Percentiles rank a stretch among this genome's conserved stretches.
Evolutionary conservation across 1,284 basidiomycete genomes (phyloP).

Genomic region (Fistulina hepatica): DNA sequence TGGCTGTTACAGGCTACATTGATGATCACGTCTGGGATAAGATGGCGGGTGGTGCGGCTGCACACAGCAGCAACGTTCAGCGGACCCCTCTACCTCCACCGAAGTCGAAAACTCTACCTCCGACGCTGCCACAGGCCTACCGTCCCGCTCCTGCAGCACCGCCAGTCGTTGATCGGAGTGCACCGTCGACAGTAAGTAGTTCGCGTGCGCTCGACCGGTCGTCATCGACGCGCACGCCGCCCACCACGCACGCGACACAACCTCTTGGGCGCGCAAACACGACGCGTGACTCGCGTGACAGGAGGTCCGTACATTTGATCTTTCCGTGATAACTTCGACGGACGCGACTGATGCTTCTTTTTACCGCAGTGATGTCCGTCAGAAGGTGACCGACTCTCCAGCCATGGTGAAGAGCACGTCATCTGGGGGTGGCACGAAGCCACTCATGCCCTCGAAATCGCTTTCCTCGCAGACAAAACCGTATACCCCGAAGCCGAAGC

Average conservation of each 20-base stretch:
- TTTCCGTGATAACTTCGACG: too few relatives aligned
- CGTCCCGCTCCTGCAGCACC: conserved; percentile 62
- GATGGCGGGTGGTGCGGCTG: conserved; percentile 17
- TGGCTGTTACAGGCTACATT: too few relatives aligned
- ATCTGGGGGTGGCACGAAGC: too few relatives aligned
- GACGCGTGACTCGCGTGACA: conserved; percentile 47
- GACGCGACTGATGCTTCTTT: conserved; percentile 16
- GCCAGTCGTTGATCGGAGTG: too few relatives aligned
- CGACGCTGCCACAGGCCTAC: conserved; percentile 42
- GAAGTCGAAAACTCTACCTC: conserved; percentile 30
- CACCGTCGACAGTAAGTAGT: too few relatives aligned
- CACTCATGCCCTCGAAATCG: conserved; percentile 12
- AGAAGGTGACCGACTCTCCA: background rate
- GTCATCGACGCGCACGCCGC: conserved; percentile 57
- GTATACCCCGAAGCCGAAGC: conserved; percentile 30
- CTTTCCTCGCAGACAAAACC: conserved; percentile 22
- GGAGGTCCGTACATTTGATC: too few relatives aligned
- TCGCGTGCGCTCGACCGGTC: conserved; percentile 63
- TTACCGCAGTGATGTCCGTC: background rate
- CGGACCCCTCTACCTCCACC: conserved; percentile 57
- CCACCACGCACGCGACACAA: conserved; percentile 42
- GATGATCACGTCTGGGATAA: conserved; percentile 61
- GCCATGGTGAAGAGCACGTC: conserved; percentile 1
- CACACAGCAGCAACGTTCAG: conserved; percentile 24
- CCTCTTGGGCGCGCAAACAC: conserved; percentile 56